Percentiles rank a stretch among this genome's conserved stretches.
phyloP scores from a whole-genome alignment of 140 eudicot genomes.

The Stevia rebaudiana region DNA sequence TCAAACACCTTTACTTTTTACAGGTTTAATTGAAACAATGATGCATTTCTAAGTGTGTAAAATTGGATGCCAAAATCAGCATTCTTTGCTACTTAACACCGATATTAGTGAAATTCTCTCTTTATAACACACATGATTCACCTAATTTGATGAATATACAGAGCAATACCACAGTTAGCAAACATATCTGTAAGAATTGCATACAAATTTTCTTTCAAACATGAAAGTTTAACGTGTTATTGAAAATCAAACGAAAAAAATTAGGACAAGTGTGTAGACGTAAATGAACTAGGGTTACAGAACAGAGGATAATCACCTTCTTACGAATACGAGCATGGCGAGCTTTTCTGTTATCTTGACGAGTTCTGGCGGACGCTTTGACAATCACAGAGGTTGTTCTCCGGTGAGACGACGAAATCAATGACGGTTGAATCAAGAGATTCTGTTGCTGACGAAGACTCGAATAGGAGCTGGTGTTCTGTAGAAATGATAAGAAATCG shows the following conservation, averaged over 20 bases:
- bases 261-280: not conserved
- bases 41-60: too few relatives aligned
- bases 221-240: too few relatives aligned
- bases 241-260: not conserved
- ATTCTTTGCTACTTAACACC: too few relatives aligned
- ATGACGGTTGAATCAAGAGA: slow-evolving; percentile 21
- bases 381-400: slow-evolving; percentile 31
- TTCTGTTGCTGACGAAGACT: slow-evolving; percentile 26
- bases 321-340: slow-evolving; percentile 81
- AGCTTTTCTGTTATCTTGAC: slow-evolving; percentile 59
- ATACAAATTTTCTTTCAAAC: not conserved
- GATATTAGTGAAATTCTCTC: too few relatives aligned
- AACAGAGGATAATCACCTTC: slow-evolving; percentile 38
- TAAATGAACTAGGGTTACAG: not conserved
- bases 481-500: slow-evolving; percentile 38
- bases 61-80: too few relatives aligned
- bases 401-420: slow-evolving; percentile 20
- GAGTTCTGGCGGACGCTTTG: slow-evolving; percentile 49
- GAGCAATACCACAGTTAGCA: not conserved
- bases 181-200: too few relatives aligned
- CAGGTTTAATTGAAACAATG: too few relatives aligned
- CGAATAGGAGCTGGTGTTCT: slow-evolving; percentile 22
- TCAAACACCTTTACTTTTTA: too few relatives aligned
- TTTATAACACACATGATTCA: too few relatives aligned
- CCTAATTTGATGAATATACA: too few relatives aligned